Conservation (phyloP, 306 rosid genomes). For the Bauhinia variegata region DNA sequence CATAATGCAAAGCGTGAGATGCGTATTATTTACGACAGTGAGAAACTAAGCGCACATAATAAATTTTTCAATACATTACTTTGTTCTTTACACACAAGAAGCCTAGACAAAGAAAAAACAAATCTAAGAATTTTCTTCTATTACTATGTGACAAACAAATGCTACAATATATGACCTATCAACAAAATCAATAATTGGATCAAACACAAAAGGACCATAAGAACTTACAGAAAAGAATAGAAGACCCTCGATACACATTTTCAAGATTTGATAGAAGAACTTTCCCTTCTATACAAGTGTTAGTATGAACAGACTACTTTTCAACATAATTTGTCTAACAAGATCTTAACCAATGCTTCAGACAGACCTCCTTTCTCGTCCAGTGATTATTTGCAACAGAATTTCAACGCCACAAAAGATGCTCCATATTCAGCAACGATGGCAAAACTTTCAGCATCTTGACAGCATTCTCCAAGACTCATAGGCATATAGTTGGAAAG, state of each 20-base stretch:
- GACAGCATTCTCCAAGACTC: conserved; percentile 39
- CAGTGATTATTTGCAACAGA: conserved; percentile 36
- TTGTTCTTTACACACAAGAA: conserved; percentile 49
- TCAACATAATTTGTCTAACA: conserved; percentile 27
- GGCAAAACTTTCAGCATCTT: conserved; percentile 33
- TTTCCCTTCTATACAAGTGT: conserved; percentile 36
- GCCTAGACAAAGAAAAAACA: conserved; percentile 22
- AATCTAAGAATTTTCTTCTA: conserved; percentile 31
- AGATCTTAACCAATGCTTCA: conserved; percentile 35
- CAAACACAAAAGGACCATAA: conserved; percentile 36
- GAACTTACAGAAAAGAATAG: conserved; percentile 33
- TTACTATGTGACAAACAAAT: conserved; percentile 29
- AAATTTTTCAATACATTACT: conserved; percentile 24
- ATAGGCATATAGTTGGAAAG: conserved; percentile 38
- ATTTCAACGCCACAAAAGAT: conserved; percentile 35
- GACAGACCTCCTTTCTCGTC: conserved; percentile 25
- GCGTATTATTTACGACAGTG: no score
- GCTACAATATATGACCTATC: conserved; percentile 34
- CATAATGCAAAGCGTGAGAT: no score
- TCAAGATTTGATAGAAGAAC: conserved; percentile 41
- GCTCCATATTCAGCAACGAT: conserved; percentile 37
- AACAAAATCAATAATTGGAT: conserved; percentile 38
- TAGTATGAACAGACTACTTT: conserved; percentile 41
- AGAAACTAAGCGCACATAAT: no score
- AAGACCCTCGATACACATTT: conserved; percentile 38